Evolutionary conservation across 139 green algal species (phyloP).

Genomic region (Chloropicon primus): DNA sequence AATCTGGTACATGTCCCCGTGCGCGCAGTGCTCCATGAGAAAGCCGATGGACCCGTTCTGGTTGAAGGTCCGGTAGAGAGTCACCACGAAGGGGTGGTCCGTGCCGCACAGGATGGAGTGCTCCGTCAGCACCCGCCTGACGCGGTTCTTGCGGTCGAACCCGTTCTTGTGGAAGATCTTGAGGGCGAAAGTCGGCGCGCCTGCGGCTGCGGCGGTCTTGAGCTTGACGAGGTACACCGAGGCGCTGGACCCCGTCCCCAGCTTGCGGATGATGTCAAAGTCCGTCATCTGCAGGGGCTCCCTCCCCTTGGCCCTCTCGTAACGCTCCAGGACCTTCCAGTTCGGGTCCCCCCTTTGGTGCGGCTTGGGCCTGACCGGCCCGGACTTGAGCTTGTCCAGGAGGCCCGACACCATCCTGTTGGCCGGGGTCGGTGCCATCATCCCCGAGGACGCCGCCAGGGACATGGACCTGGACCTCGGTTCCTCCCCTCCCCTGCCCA

Average conservation of each 20-base stretch:
- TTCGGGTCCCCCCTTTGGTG: conserved; percentile 29
- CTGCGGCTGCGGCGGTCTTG: conserved; percentile 9
- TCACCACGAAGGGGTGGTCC: conserved; percentile 94
- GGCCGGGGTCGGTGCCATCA: not conserved
- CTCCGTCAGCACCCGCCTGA: conserved; percentile 79
- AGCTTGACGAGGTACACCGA: conserved; percentile 89
- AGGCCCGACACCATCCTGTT: not conserved
- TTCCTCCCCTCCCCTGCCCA: no score
- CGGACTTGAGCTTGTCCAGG: conserved; percentile 18
- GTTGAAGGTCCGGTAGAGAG: conserved; percentile 83
- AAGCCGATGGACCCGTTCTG: conserved; percentile 82
- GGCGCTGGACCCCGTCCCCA: conserved; percentile 77
- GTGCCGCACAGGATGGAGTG: conserved; percentile 61
- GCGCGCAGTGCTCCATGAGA: conserved; percentile 52
- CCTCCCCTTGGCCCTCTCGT: conserved; percentile 9
- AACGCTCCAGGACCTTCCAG: conserved; percentile 8
- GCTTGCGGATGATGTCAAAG: conserved; percentile 75
- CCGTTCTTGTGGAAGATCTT: conserved; percentile 93
- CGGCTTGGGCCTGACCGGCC: conserved; percentile 27
- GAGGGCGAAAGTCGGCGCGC: conserved; percentile 55
- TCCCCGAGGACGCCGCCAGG: not conserved
- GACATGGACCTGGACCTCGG: not conserved
- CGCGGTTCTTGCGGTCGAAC: conserved; percentile 85
- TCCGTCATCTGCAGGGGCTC: conserved; percentile 60
- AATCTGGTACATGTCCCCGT: conserved; percentile 64